Evolutionary conservation across 768 basidiomycete species (phyloP), one percentile per base, ranked within the genome.

Genomic region (Lentinula lateritia): DNA sequence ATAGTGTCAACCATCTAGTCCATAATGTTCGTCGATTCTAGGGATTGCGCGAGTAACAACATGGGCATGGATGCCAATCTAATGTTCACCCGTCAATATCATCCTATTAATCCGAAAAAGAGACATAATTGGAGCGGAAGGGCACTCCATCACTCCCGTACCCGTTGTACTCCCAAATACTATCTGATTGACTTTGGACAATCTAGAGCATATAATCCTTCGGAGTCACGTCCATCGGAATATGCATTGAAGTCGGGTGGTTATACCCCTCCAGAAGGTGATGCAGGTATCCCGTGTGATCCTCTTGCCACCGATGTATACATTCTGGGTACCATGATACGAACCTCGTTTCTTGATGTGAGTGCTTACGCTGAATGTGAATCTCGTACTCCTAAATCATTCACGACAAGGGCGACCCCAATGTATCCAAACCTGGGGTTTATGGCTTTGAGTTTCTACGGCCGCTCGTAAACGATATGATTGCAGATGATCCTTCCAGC

Each of bases 291-390:
- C 5, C 72, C 69, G 0, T 66, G 71, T 9, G 65, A 82, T 61
- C 77, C 79, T 0, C 82, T 82, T 48, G 67, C 74, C 0, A 75
- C 74, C 0, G 81, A 83, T 39, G 67, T 82, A 2, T 83, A 78
- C 61, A 74, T 74, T 34, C 62, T 81, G 0, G 80, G 80, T 0
- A 80, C 78, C 45, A 28, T 74, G 12, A 69, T 79, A 4, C 28
- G 60, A 39, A 13, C 52, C 23, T 28, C 63, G 13, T 62, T 65
- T 50, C 50, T 67, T 28, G 18, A 58, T 10, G 64, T 66, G 18
- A 13, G 55, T 43, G 10, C 36, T 20, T 5, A 23, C 7, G 50
- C 23, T 50, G 39, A 34, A 6, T 23, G 12, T n/a, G 6, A 18
- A 23, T 8, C n/a, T 8, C 2, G 34, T 2, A 28, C 20, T 36